A percentile compares a stretch with the other conserved stretches of the same genome.
phyloP scores from a whole-genome alignment of 208 protist species.

The Wallacemonas sp. region DNA sequence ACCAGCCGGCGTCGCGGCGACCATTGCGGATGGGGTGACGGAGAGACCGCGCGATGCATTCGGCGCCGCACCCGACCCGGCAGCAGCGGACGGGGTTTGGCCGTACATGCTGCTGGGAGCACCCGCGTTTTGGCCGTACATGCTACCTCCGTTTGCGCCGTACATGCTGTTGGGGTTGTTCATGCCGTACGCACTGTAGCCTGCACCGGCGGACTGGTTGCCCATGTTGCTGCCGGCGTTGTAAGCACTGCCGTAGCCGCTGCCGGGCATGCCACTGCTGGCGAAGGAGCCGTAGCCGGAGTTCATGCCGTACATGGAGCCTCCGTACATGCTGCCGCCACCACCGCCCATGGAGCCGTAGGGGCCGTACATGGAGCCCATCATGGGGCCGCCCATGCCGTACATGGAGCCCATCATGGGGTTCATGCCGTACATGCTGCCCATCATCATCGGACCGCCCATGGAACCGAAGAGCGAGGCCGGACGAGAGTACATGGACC shows the following conservation, averaged over 20 bases:
- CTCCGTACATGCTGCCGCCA: conserved; percentile 23
- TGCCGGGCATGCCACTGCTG: conserved; percentile 23
- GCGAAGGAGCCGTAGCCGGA: conserved; percentile 15
- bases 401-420: conserved; percentile 18
- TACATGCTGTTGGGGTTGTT: conserved; percentile 16
- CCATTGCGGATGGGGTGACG: background rate
- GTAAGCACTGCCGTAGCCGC: conserved; percentile 14
- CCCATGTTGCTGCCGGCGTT: conserved; percentile 13
- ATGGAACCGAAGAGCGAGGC: conserved; percentile 19
- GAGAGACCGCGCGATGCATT: background rate
- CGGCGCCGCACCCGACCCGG: background rate
- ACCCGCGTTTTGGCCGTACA: background rate
- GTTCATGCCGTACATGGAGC: conserved; percentile 35
- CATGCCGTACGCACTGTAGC: conserved; percentile 17
- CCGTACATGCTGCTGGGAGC: background rate
- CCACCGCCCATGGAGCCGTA: conserved; percentile 14
- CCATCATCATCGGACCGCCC: conserved; percentile 21
- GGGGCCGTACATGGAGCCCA: conserved; percentile 8
- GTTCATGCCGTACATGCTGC: conserved; percentile 28
- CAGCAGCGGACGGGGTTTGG: no score
- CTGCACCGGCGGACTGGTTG: background rate
- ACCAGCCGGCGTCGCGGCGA: background rate
- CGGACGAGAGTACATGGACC: conserved; percentile 20
- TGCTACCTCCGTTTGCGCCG: background rate
- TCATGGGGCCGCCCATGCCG: conserved; percentile 19